Evolutionary conservation across 805 yeast genomes (phyloP).

Genomic region (Spathaspora hagerdaliae): DNA sequence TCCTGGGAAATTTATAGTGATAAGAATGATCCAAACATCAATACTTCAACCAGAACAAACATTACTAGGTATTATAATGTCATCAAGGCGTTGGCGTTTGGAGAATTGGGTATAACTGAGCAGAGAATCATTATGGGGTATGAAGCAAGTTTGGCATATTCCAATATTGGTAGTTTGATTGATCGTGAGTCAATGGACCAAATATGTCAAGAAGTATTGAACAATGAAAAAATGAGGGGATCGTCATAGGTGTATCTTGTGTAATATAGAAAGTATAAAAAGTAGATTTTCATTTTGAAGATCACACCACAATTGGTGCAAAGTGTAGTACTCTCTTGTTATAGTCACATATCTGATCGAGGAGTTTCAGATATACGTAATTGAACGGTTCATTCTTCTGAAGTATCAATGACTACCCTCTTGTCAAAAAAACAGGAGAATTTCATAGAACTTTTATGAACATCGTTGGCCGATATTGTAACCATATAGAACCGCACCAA

Average conservation of each 20-base stretch:
- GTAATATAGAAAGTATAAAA: too few species aligned
- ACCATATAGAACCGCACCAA: too few species aligned
- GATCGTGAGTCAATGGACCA: slow-evolving; percentile 69
- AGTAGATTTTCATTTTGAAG: too few species aligned
- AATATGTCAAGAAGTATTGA: slow-evolving; percentile 69
- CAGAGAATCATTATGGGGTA: slow-evolving; percentile 75
- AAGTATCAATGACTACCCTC: too few species aligned
- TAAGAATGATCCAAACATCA: slow-evolving; percentile 67
- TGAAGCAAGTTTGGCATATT: slow-evolving; percentile 82
- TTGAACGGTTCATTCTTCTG: too few species aligned
- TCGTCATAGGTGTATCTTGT: not conserved
- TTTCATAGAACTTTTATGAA: too few species aligned
- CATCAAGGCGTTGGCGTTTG: slow-evolving; percentile 72
- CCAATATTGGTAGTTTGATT: slow-evolving; percentile 63
- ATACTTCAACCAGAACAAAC: slow-evolving; percentile 58
- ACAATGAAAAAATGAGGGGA: slow-evolving; percentile 70
- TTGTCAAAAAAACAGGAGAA: too few species aligned
- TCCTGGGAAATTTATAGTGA: slow-evolving; percentile 95
- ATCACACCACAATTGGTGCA: too few species aligned
- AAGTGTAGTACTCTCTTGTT: too few species aligned
- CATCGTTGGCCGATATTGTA: too few species aligned
- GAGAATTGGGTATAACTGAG: slow-evolving; percentile 86
- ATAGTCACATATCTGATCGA: too few species aligned
- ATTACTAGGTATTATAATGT: slow-evolving; percentile 86
- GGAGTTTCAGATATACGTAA: too few species aligned